Conservation (phyloP, 345 rosid species). For the Salix udensis region DNA sequence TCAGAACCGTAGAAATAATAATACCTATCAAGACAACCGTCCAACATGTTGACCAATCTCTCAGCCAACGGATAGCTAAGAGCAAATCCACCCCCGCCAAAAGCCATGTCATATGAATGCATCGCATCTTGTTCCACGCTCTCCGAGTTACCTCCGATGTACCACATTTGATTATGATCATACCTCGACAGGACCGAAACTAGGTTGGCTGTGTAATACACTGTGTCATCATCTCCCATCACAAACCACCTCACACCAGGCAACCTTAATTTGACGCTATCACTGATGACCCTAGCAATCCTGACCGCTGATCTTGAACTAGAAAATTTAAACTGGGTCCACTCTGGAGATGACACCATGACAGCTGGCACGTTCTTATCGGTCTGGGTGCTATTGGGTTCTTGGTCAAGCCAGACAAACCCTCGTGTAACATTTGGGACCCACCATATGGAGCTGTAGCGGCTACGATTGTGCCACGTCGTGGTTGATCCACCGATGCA, state of each 20-base stretch:
- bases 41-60: conserved; percentile 46
- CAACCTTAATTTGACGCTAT: conserved; percentile 42
- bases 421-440: conserved; percentile 48
- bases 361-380: conserved; percentile 24
- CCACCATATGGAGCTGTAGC: conserved; percentile 66
- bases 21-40: conserved; percentile 69
- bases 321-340: conserved; percentile 53
- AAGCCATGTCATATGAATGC: conserved; percentile 80
- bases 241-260: conserved; percentile 80
- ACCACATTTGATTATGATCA: conserved; percentile 77
- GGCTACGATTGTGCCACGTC: conserved; percentile 61
- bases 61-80: conserved; percentile 64
- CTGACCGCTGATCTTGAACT: conserved; percentile 68
- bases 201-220: conserved; percentile 59
- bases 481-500: conserved; percentile 56
- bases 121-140: conserved; percentile 67
- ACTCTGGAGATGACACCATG: conserved; percentile 47
- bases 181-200: conserved; percentile 56
- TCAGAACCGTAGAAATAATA: conserved; percentile 74
- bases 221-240: conserved; percentile 92
- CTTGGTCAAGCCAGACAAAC: conserved; percentile 59
- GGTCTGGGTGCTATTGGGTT: background rate
- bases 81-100: conserved; percentile 92
- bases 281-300: conserved; percentile 66
- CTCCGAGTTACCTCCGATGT: conserved; percentile 73